Percentiles rank a stretch among this genome's conserved stretches.
Evolutionary conservation across 169 alveolate species (phyloP).

Genomic region (Plasmodium gonderi): DNA sequence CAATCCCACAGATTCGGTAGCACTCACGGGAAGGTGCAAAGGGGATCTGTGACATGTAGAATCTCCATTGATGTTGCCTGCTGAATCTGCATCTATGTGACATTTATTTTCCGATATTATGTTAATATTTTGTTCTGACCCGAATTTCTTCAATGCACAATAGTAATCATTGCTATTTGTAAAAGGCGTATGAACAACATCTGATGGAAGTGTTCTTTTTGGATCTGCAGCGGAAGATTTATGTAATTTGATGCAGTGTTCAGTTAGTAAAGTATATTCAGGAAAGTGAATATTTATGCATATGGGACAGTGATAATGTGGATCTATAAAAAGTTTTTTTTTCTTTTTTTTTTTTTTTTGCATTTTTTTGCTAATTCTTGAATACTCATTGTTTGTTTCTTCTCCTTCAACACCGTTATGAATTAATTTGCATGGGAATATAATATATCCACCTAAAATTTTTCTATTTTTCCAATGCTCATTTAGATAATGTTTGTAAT

Average conservation of each 20-base stretch:
- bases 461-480: slow-evolving; percentile 77
- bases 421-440: slow-evolving; percentile 79
- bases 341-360: slow-evolving; percentile 32
- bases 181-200: slow-evolving; percentile 59
- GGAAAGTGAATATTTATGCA: slow-evolving; percentile 27
- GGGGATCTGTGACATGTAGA: background rate
- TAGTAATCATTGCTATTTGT: slow-evolving; percentile 39
- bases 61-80: background rate
- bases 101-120: background rate
- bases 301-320: slow-evolving; percentile 66
- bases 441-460: slow-evolving; percentile 78
- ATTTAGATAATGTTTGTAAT: slow-evolving; percentile 69
- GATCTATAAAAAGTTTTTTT: slow-evolving; percentile 33
- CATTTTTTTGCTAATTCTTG: background rate
- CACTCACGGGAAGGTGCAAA: background rate
- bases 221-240: slow-evolving; percentile 68
- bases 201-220: slow-evolving; percentile 44
- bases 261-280: slow-evolving; percentile 24
- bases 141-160: slow-evolving; percentile 37
- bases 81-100: background rate
- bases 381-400: background rate
- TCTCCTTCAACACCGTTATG: slow-evolving; percentile 1
- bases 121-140: background rate
- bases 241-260: slow-evolving; percentile 35
- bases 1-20: background rate